Conservation (phyloP, 2,329 filamentous ascomycete genomes). For the Byssochlamys sp. region DNA sequence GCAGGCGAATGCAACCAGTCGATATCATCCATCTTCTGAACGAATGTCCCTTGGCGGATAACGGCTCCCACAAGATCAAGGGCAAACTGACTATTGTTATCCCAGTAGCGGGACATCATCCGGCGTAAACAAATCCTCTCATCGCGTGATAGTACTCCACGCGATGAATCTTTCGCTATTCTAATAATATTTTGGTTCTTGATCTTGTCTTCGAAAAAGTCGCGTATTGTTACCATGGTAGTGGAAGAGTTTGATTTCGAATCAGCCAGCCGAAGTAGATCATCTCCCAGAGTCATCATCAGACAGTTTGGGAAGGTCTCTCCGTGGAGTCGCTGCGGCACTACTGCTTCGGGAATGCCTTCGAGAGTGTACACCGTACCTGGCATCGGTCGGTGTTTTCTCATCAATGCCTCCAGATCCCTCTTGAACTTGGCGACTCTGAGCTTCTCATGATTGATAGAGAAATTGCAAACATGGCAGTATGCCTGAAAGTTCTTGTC, state of each 20-base stretch:
- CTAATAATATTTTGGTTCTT: constrained; percentile 29
- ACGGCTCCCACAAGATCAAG: constrained; percentile 35
- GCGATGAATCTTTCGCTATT: constrained; percentile 26
- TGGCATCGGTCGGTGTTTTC: constrained; percentile 48
- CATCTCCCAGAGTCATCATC: constrained; percentile 39
- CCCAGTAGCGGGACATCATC: constrained; percentile 38
- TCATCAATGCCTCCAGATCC: constrained; percentile 45
- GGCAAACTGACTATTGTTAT: constrained; percentile 30
- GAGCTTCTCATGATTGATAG: constrained; percentile 50
- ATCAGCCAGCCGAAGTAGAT: constrained; percentile 35
- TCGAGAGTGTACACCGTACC: constrained; percentile 54
- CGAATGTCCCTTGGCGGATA: constrained; percentile 34
- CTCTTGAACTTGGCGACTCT: constrained; percentile 52
- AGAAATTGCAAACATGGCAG: constrained; percentile 45
- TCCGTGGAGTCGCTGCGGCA: constrained; percentile 7
- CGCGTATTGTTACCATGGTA: constrained; percentile 45
- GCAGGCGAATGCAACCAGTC: constrained; percentile 70
- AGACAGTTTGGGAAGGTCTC: constrained; percentile 51
- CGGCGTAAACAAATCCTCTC: constrained; percentile 25
- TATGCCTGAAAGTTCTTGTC: constrained; percentile 38
- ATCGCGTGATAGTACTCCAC: constrained; percentile 6
- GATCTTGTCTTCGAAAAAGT: constrained; percentile 42
- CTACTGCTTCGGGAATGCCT: constrained; percentile 39
- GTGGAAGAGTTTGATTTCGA: constrained; percentile 17
- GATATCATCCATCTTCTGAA: constrained; percentile 58